Evolutionary conservation across 805 yeast genomes (phyloP).

Genomic region (Kregervanrija fluxuum): DNA sequence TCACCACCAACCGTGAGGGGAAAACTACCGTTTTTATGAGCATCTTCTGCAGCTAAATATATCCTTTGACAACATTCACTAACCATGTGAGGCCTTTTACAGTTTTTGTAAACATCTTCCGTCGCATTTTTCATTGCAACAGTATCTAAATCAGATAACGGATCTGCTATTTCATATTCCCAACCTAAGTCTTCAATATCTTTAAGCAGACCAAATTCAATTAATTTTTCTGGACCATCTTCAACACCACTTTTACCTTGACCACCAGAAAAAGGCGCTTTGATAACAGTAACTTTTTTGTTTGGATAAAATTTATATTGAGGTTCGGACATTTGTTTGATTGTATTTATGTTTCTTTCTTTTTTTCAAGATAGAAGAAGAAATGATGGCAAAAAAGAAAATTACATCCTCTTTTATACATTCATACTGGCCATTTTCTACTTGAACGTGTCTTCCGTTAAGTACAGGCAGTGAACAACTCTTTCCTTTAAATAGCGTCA

Average conservation of each 20-base stretch:
- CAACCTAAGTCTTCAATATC: slow-evolving; percentile 69
- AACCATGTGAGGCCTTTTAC: slow-evolving; percentile 74
- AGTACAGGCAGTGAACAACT: too few species aligned
- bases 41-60: slow-evolving; percentile 48
- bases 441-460: too few species aligned
- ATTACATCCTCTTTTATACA: too few species aligned
- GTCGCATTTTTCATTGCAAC: slow-evolving; percentile 34
- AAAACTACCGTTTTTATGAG: slow-evolving; percentile 42
- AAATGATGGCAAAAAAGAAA: too few species aligned
- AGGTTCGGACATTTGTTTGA: slow-evolving; percentile 4
- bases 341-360: not conserved
- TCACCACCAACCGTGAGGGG: slow-evolving; percentile 94
- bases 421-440: too few species aligned
- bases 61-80: slow-evolving; percentile 62
- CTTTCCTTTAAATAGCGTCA: too few species aligned
- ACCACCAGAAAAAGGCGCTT: slow-evolving; percentile 95
- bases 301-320: slow-evolving; percentile 47
- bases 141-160: slow-evolving; percentile 44
- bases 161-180: slow-evolving; percentile 46
- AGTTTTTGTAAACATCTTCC: slow-evolving; percentile 44
- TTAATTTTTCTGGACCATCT: slow-evolving; percentile 77
- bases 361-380: not conserved
- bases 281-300: slow-evolving; percentile 58
- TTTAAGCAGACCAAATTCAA: slow-evolving; percentile 61
- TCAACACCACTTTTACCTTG: slow-evolving; percentile 94